Base-by-base conservation (phyloP, 495 filamentous ascomycete species). In the Talaromyces nanjingensis region DNA sequence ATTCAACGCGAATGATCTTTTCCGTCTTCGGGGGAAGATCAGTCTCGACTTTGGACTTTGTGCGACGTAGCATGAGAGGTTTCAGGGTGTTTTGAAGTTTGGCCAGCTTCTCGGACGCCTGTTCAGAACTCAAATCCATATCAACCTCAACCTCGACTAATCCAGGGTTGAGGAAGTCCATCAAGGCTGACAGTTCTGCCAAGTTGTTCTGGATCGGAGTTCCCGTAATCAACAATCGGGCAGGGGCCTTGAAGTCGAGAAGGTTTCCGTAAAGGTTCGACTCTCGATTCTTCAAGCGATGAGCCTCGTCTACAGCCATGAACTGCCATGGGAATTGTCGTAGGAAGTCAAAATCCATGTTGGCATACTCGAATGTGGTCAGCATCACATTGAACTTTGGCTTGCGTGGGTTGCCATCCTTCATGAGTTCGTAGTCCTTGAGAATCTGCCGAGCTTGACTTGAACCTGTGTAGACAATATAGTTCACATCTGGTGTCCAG, bases 171-270 rank as follows among this genome's bases (percentile, higher is more conserved):
- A 98, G 83, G 71, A 99, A 98, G 71, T 98, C 92, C 71, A 99
- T 86, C 18, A 99, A 83, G 1, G 94, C 91, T 3, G 91, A 88
- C 3, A 99, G 81, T 71, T 99, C 94, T 16, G 90, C 91, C 9
- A 98, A 76, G 62, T 93, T 97, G 73, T 99, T 99, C 70, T 99
- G 94, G 66, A 99, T 92, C 0, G 94, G 94, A 1, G 94, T 99
- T 31, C 94, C 94, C 5, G 94, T 99, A 66, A 99, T 98, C 58
- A 99, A 83, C 45, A 98, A 86, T 57, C 91, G 87, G 72, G 88
- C 89, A 3, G 91, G 91, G 5, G 90, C 84, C 67, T 88, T 89
- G 71, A 96, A 96, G 63, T 90, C 90, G 61, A 89, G 83, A 4
- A 99, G 80, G 73, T 89, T 93, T 45, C 82, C 72, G 71, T 98